Evolutionary conservation across 1,284 basidiomycete genomes (phyloP).

Genomic region (Pyrrhoderma noxium): DNA sequence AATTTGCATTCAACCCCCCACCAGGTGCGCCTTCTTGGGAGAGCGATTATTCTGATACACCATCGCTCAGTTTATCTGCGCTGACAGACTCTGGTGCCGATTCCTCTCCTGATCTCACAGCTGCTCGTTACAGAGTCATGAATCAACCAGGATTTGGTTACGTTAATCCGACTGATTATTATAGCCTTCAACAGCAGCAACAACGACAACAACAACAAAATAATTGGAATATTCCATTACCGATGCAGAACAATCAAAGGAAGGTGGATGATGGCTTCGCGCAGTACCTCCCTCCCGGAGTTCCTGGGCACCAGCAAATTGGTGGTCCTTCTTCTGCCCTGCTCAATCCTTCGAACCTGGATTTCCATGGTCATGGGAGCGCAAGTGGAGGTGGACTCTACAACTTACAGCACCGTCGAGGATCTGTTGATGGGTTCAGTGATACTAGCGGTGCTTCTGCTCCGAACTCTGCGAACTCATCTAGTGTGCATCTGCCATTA

Average conservation of each 20-base stretch:
- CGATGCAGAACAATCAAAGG: constrained; percentile 4
- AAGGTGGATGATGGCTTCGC: constrained; percentile 15
- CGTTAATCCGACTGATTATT: constrained; percentile 5
- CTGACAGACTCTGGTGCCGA: constrained; percentile 16
- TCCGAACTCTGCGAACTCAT: constrained; percentile 16
- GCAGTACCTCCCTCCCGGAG: constrained; percentile 13
- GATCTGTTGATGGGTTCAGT: constrained; percentile 14
- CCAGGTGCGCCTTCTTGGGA: constrained; percentile 13
- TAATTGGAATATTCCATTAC: background rate
- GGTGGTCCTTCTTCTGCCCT: constrained; percentile 7
- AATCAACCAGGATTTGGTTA: background rate
- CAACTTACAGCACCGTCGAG: constrained; percentile 11
- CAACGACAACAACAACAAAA: background rate
- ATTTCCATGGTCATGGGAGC: constrained; percentile 2
- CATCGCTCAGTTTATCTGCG: constrained; percentile 14
- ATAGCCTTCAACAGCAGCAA: constrained; percentile 3
- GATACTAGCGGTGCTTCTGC: constrained; percentile 14
- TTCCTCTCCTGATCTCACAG: constrained; percentile 10
- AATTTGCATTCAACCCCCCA: constrained; percentile 16
- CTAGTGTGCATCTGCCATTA: constrained; percentile 17
- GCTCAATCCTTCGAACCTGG: constrained; percentile 8
- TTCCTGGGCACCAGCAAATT: background rate
- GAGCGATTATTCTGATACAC: constrained; percentile 9
- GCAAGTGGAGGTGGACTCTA: constrained; percentile 7
- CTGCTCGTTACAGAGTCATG: background rate